Evolutionary conservation across 139 green algal species (phyloP), one percentile per base, ranked within the genome.

Genomic region (Yamagishiella unicocca): DNA sequence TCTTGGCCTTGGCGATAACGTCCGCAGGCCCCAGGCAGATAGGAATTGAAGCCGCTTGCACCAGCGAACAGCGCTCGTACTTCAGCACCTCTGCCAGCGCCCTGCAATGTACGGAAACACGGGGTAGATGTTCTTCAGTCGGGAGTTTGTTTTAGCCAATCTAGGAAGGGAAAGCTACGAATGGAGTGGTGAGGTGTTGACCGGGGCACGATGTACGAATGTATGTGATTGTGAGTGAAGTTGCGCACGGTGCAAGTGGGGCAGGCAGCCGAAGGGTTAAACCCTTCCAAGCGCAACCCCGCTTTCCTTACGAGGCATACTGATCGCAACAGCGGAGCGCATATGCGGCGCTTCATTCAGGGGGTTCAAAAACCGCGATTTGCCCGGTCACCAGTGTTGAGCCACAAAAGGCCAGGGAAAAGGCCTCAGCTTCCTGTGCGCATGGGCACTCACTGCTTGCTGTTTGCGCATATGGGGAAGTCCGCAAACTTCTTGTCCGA

Each of bases 1-100:
- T 98, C 75, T 96, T 97, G 54, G 96, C 96, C 82, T 97, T 97
- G 40, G 91, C 94, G 55, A 98, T 89, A 2, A 97, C 88, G 75
- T 98, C 96, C 0, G 67, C 61, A 0, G 71, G 77, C 0, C 68
- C 31, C 70, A 93, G 72, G 83, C 90, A 91, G 2, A 77, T 53
- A 0, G 90, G 90, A 5, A 93, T 87, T 31, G 83, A 35, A 0
- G 90, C 83, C 0, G 87, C 83, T 72, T 93, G 90, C 1, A 93
- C 90, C 37, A 89, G 84, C 2, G 87, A 91, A 84, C 90, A 93
- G 78, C 80, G 71, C 42, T 83, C 54, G 43, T 87, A 87, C 14
- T 62, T 62, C 27, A 87, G 67, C 24, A 87, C 83, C 72, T 88
- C 72, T 2, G 71, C 72, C n/a, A 83, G 72, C 2, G 72, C 71